Percentiles rank a stretch among this genome's conserved stretches.
Conservation (phyloP, 1,139 yeast genomes). For the Diutina sp. region DNA sequence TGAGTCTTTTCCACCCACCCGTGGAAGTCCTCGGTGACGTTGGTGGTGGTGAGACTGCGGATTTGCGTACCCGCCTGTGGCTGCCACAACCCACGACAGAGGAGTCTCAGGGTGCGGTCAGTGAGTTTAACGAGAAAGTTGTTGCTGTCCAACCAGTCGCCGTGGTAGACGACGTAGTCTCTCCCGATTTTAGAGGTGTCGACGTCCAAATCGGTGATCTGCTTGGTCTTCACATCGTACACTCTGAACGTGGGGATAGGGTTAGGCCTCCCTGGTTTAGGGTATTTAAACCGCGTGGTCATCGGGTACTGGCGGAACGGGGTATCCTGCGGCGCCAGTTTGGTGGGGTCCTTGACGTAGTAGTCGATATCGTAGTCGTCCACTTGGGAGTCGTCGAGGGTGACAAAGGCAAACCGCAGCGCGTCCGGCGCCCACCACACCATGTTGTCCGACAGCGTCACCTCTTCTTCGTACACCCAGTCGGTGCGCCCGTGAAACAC, state of each 20-base stretch:
- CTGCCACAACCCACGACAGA: constrained; percentile 44
- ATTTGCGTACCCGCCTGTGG: constrained; percentile 15
- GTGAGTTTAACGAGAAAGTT: constrained; percentile 51
- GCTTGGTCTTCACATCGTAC: constrained; percentile 21
- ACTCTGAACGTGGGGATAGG: constrained; percentile 44
- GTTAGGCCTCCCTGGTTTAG: constrained; percentile 74
- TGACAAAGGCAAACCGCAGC: constrained; percentile 45
- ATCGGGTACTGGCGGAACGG: constrained; percentile 43
- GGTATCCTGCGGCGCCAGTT: constrained; percentile 14
- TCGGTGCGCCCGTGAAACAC: constrained; percentile 86
- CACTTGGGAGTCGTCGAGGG: constrained; percentile 63
- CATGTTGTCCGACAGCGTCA: constrained; percentile 47
- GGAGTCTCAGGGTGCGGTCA: constrained; percentile 54
- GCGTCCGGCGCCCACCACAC: constrained; percentile 88
- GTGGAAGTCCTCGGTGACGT: constrained; percentile 25
- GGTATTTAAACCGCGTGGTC: constrained; percentile 48
- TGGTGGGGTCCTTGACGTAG: constrained; percentile 30
- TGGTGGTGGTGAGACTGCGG: constrained; percentile 11
- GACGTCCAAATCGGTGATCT: constrained; percentile 9
- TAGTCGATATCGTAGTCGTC: constrained; percentile 51
- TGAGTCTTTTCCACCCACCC: constrained; percentile 45
- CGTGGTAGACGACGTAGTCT: constrained; percentile 58
- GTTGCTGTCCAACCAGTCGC: constrained; percentile 49
- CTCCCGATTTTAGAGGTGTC: constrained; percentile 20
- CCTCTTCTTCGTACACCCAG: constrained; percentile 97